These are phyloP conservation scores for Hemileia vastatrix DNA, from an alignment of 1,284 basidiomycete genomes.

Conservation along the genomic window DNA sequence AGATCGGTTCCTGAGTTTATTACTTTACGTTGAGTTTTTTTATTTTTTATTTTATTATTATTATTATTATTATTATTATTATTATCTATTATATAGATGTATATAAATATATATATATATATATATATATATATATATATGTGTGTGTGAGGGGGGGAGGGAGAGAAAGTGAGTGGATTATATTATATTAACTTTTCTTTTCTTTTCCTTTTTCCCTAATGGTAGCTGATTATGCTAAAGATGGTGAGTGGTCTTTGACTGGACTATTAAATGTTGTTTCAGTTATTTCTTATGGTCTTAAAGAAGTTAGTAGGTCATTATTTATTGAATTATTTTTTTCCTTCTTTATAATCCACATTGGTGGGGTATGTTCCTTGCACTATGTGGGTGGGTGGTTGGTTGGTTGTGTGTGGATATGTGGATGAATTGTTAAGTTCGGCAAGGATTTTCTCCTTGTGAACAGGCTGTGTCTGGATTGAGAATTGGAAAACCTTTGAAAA, in stretches of 20 bases:
- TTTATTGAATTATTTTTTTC: background rate
- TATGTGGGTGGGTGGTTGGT: no score
- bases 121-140: no score
- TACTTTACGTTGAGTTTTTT: background rate
- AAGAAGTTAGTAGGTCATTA: conserved; percentile 9
- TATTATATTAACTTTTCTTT: background rate
- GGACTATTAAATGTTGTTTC: conserved; percentile 20
- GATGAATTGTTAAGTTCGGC: conserved; percentile 5
- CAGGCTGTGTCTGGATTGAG: conserved; percentile 20
- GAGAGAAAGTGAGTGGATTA: no score
- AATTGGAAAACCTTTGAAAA: conserved; percentile 45
- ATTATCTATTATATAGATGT: no score
- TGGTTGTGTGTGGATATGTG: no score
- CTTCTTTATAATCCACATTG: no score
- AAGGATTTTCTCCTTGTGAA: conserved; percentile 20
- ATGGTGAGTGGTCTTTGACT: conserved; percentile 21
- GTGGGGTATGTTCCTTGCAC: no score
- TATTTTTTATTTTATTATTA: background rate
- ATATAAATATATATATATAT: no score
- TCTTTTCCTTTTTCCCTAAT: background rate
- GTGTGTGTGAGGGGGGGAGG: no score
- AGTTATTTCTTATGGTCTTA: conserved; percentile 16
- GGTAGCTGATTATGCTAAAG: conserved; percentile 21
- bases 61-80: no score
- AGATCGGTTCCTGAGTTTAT: conserved; percentile 18